phyloP scores from a whole-genome alignment of 805 yeast genomes.

The Starmerella powellii region DNA sequence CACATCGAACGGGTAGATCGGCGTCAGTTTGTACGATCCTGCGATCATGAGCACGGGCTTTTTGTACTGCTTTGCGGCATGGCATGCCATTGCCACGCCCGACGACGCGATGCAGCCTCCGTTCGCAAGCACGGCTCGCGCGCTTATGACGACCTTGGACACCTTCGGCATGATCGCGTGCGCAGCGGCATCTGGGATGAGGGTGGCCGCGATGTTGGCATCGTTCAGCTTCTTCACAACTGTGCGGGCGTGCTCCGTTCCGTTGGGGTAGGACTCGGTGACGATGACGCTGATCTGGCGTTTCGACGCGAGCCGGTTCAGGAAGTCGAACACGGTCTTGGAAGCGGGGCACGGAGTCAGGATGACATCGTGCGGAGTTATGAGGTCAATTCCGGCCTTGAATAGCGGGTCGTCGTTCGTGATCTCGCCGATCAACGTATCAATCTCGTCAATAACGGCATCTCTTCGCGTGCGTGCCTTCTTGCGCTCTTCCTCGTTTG shows the following conservation, averaged over 20 bases:
- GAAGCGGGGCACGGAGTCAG: constrained; percentile 94
- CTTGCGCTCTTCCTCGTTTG: constrained; percentile 11
- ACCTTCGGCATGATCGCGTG: constrained; percentile 96
- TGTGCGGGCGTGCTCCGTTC: constrained; percentile 58
- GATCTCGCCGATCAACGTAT: constrained; percentile 85
- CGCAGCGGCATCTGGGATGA: constrained; percentile 85
- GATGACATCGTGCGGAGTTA: constrained; percentile 64
- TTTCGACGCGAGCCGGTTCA: constrained; percentile 75
- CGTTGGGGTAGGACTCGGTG: constrained; percentile 87
- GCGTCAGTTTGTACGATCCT: constrained; percentile 85
- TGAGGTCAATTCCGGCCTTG: constrained; percentile 79
- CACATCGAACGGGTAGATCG: constrained; percentile 79
- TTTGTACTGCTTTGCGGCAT: constrained; percentile 85
- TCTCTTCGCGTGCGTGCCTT: constrained; percentile 22
- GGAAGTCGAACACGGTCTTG: constrained; percentile 73
- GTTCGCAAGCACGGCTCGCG: constrained; percentile 85
- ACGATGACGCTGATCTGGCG: constrained; percentile 81
- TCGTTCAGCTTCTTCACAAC: constrained; percentile 71
- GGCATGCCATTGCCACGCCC: constrained; percentile 87
- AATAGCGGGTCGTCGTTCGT: constrained; percentile 83
- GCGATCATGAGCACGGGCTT: constrained; percentile 97
- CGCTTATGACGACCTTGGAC: constrained; percentile 88
- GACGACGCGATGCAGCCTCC: constrained; percentile 87
- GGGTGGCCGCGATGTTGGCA: constrained; percentile 77
- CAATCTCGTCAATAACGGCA: constrained; percentile 35